A percentile compares a stretch with the other conserved stretches of the same genome.
phyloP scores from a whole-genome alignment of 1,284 basidiomycete species.

The Moniliella sp. region DNA sequence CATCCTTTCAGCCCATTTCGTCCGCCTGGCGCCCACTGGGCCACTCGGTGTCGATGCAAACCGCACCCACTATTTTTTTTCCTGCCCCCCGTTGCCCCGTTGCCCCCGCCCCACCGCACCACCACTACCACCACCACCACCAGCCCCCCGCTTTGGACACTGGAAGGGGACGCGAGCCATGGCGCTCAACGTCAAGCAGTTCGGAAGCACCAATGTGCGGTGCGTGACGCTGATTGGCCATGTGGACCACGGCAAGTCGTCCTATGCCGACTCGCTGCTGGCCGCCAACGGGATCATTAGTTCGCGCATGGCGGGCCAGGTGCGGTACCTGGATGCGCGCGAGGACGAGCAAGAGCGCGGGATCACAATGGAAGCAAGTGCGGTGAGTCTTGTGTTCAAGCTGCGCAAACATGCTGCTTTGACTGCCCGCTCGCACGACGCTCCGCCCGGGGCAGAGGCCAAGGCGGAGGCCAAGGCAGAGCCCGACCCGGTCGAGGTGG shows the following conservation, averaged over 20 bases:
- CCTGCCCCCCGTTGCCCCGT: too few species aligned
- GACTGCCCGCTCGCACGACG: too few species aligned
- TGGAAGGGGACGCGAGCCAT: too few species aligned
- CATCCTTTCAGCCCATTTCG: too few species aligned
- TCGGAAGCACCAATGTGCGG: constrained; percentile 25
- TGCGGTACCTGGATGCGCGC: constrained; percentile 79
- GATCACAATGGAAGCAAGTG: constrained; percentile 96
- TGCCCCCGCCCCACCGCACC: too few species aligned
- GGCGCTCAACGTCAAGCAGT: too few species aligned
- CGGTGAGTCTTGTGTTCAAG: constrained; percentile 39
- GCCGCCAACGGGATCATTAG: constrained; percentile 97
- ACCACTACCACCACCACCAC: too few species aligned
- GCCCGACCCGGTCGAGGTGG: not conserved
- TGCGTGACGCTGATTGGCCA: constrained; percentile 32
- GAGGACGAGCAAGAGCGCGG: constrained; percentile 94
- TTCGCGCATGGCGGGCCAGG: constrained; percentile 74
- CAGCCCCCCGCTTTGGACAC: too few species aligned
- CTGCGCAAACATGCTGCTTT: constrained; percentile 12
- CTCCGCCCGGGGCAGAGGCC: too few species aligned
- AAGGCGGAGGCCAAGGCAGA: not conserved
- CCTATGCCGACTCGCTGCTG: constrained; percentile 79
- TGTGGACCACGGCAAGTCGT: constrained; percentile 33
- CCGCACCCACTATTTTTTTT: too few species aligned
- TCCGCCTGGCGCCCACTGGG: too few species aligned
- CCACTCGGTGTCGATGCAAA: too few species aligned